Conservation (phyloP, 306 rosid genomes). For the Pyrus pyrifolia region DNA sequence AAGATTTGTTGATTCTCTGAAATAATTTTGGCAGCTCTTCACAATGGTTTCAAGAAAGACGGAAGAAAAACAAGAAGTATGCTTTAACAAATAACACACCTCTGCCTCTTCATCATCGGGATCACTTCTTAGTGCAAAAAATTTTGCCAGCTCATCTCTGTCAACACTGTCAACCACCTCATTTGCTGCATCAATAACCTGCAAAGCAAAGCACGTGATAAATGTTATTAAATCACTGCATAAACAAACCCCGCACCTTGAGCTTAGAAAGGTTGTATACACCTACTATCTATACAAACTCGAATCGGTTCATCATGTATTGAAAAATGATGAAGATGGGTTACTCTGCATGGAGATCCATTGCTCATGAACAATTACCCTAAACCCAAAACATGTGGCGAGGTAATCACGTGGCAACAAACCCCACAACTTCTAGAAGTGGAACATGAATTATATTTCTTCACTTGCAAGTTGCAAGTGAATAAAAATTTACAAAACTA, state of each 20-base stretch:
- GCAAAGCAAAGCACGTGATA: conserved; percentile 15
- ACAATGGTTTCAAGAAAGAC: neutral
- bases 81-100: conserved; percentile 29
- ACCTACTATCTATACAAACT: neutral
- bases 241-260: neutral
- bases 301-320: neutral
- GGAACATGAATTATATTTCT: neutral
- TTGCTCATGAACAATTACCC: neutral
- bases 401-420: neutral
- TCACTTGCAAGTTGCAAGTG: neutral
- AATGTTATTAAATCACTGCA: neutral
- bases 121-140: conserved; percentile 60
- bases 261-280: neutral
- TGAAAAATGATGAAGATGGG: neutral
- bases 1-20: neutral
- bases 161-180: conserved; percentile 72
- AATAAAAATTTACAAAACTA: neutral
- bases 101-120: conserved; percentile 89
- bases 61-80: conserved; percentile 3
- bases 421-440: neutral
- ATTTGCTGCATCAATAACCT: conserved; percentile 82
- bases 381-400: neutral
- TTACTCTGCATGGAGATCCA: neutral
- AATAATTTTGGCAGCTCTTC: neutral
- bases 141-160: conserved; percentile 70